Conservation (phyloP, 2,329 filamentous ascomycete genomes). For the Drechslerella dactyloides region DNA sequence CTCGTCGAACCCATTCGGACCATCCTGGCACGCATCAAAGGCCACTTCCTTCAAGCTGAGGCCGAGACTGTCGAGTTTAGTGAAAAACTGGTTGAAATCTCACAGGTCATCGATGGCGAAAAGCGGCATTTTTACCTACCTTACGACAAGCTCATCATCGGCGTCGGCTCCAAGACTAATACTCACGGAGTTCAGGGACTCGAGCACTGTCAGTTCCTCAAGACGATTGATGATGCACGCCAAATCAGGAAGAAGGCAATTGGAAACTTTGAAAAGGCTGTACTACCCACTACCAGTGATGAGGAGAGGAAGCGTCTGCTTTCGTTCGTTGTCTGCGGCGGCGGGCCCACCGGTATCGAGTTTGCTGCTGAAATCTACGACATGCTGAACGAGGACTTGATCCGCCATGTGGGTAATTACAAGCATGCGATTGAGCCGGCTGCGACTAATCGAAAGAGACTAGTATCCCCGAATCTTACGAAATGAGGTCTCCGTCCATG, state of each 20-base stretch:
- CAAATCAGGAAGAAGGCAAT: slow-evolving; percentile 87
- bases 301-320: slow-evolving; percentile 84
- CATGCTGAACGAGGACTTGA: slow-evolving; percentile 90
- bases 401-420: slow-evolving; percentile 9
- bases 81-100: slow-evolving; percentile 85
- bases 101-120: slow-evolving; percentile 75
- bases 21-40: slow-evolving; percentile 76
- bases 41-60: slow-evolving; percentile 86
- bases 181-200: slow-evolving; percentile 94
- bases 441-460: slow-evolving; percentile 3
- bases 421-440: background rate
- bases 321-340: slow-evolving; percentile 94
- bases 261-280: slow-evolving; percentile 86
- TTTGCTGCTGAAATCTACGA: slow-evolving; percentile 97
- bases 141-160: slow-evolving; percentile 94
- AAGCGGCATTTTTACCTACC: slow-evolving; percentile 87
- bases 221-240: slow-evolving; percentile 90
- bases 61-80: slow-evolving; percentile 92
- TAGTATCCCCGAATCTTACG: slow-evolving; percentile 88
- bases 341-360: slow-evolving; percentile 94
- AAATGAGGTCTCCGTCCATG: slow-evolving; percentile 95
- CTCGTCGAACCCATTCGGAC: slow-evolving; percentile 90
- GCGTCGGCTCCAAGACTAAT: slow-evolving; percentile 87
- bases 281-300: slow-evolving; percentile 88
- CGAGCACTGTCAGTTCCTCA: slow-evolving; percentile 91